These are phyloP conservation scores for Plasmodium gonderi DNA, from an alignment of 169 alveolate genomes.

Conservation along the genomic window DNA sequence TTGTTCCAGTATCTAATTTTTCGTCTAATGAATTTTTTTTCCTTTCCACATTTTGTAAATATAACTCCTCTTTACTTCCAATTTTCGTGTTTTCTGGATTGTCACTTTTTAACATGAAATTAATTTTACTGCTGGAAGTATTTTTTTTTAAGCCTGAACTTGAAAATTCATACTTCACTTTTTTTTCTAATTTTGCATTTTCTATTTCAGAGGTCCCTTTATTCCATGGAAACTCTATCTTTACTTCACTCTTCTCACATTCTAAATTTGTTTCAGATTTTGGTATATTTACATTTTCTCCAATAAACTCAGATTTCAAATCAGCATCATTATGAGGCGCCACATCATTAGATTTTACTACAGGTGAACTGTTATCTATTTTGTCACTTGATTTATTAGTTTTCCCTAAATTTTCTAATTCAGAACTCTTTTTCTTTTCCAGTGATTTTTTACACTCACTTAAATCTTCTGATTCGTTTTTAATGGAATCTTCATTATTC, in stretches of 20 bases:
- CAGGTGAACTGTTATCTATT: neutral
- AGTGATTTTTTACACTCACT: neutral
- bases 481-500: neutral
- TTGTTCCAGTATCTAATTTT: neutral
- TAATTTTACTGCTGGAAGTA: neutral
- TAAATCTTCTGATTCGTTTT: neutral
- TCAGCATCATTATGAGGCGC: neutral
- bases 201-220: neutral
- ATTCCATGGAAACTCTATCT: neutral
- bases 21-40: neutral
- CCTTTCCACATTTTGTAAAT: neutral
- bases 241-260: neutral
- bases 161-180: neutral
- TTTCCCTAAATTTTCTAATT: neutral
- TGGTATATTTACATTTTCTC: neutral
- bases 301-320: neutral
- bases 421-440: neutral
- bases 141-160: neutral
- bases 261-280: neutral
- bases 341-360: neutral
- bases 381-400: neutral
- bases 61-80: neutral
- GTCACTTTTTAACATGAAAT: neutral
- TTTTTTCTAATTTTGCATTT: neutral
- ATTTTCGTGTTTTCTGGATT: neutral